Base-by-base conservation (phyloP, 2,329 filamentous ascomycete genomes). In the Botrytis squamosa region DNA sequence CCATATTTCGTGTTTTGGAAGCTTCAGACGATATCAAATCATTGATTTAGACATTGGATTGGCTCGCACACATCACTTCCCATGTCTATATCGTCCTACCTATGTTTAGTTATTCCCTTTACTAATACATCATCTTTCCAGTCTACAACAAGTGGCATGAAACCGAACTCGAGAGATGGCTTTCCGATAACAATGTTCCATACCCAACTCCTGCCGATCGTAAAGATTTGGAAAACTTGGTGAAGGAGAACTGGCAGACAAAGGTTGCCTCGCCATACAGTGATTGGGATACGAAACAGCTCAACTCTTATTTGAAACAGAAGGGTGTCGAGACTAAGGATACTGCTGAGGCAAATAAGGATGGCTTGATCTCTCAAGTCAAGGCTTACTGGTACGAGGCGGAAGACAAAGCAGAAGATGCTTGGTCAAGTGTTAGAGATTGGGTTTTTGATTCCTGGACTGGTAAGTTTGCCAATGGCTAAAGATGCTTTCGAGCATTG, bases 71-170 rank as follows among this genome's bases (percentile, higher is more conserved):
- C 22, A 55, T 44, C 42, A 14, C 68, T 59, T 74, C 64, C 70
- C n/a, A 29, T 29, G 14, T 66, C 36, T 36, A 38, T 55, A 38
- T 62, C 55, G 33, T 55, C 68, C 36, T 52, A 36, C 68, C 36
- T 52, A 36, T 25, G 36, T 64, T 65, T 29, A 29, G 16, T 20
- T 59, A 49, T 9, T 29, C 4, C 6, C 46, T 38, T 42, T 75
- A 40, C 77, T 82, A 75, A 83, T 76, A 71, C 73, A 75, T 76
- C 81, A 75, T 76, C 76, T 74, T 74, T 78, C 67, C 81, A 97
- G 95, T 92, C 25, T 98, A 98, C 87, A 98, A 98, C 85, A 98
- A 96, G 83, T 99, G 96, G 96, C 95, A 98, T 80, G 92, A 98
- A 86, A 97, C 93, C 36, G 96, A 99, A 87, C 90, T 99, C 44